Evolutionary conservation across 176 grass and related monocot genomes (phyloP), one percentile per base, ranked within the genome.

Genomic region (Eleusine indica): DNA sequence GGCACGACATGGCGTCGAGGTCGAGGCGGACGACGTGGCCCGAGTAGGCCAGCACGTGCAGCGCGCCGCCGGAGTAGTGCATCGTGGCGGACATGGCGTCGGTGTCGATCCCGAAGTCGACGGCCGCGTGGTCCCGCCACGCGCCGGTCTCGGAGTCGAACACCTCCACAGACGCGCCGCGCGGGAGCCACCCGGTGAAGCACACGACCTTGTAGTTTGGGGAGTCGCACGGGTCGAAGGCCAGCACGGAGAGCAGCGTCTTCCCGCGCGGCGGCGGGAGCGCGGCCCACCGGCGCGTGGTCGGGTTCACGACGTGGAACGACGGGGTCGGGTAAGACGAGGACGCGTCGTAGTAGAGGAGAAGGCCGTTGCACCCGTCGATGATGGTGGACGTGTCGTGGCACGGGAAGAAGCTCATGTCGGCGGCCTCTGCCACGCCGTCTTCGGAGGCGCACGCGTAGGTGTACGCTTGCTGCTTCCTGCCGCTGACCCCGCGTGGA

Each of bases 281-380:
- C 3, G 73, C 51, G 35, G 80, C 68, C 92, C 94, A 97, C 44
- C 77, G 84, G 28, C 75, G 87, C 39, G 90, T 92, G n/a, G 70
- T 87, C 42, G 94, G 92, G 81, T 83, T 94, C 16, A 95, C 89
- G 16, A 98, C 96, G 90, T 98, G 89, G 88, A 95, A 98, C 41
- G 57, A 38, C 58, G 68, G 29, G 51, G 83, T 0, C 13, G 80
- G 71, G 5, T 1, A 12, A 5, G 85, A 64, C 5, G 72, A 9
- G 7, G 57, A 57, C 53, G 53, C 16, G 17, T 18, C 18, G 77
- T 92, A 95, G 82, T 81, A 97, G 32, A 97, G 90, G 18, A 97
- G 90, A 17, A 97, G 80, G 74, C 95, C 95, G 75, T 93, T 94
- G 87, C 95, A 93, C 28, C 92, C 89, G 77, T 97, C 95, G 58